Percentiles rank a stretch among this genome's conserved stretches.
Evolutionary conservation across 306 rosid genomes (phyloP).

Genomic region (Quercus aquifolioides): DNA sequence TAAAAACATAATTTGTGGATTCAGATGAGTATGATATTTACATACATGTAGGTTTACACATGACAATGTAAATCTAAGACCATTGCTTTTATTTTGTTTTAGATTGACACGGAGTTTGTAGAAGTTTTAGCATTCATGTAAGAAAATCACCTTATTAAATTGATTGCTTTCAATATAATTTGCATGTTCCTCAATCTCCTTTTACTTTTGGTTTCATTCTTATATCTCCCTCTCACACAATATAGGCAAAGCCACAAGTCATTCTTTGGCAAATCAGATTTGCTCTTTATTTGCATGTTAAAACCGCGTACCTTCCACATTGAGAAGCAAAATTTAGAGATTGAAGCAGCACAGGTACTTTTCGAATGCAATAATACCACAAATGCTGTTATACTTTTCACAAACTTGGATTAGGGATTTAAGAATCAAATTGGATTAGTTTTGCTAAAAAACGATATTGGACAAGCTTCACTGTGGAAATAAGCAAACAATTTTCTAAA

Average conservation of each 20-base stretch:
- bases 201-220: not conserved
- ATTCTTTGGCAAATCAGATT: slow-evolving; percentile 67
- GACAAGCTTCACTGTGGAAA: not conserved
- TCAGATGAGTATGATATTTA: not conserved
- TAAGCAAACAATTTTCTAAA: not conserved
- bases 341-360: slow-evolving; percentile 73
- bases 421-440: not conserved
- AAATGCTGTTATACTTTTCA: not conserved
- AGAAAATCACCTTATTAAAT: slow-evolving; percentile 14
- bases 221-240: slow-evolving; percentile 3
- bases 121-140: slow-evolving; percentile 81
- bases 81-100: slow-evolving; percentile 23
- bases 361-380: not conserved
- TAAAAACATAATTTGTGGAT: slow-evolving; percentile 50
- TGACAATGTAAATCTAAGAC: slow-evolving; percentile 4
- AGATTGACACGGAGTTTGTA: slow-evolving; percentile 73
- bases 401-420: not conserved
- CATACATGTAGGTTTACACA: not conserved
- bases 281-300: slow-evolving; percentile 73
- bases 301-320: slow-evolving; percentile 59
- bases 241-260: slow-evolving; percentile 71
- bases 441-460: not conserved
- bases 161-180: not conserved
- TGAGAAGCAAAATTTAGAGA: slow-evolving; percentile 56
- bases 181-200: not conserved